Conservation (phyloP, 495 filamentous ascomycete genomes). For the Recurvomyces mirabilis region DNA sequence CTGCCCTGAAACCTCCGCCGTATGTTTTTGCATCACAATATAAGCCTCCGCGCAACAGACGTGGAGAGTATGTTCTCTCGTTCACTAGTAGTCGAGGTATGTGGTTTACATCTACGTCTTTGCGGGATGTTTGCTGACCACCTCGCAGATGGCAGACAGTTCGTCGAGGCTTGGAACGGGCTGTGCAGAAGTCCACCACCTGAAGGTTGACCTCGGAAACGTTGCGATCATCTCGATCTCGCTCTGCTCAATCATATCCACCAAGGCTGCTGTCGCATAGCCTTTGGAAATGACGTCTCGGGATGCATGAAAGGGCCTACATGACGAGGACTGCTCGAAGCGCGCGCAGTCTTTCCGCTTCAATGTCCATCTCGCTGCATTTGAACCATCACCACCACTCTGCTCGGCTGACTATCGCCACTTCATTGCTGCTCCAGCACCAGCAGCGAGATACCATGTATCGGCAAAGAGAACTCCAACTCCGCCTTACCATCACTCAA, state of each 20-base stretch:
- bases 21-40: constrained; percentile 13
- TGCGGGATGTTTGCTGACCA: not conserved
- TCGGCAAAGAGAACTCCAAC: constrained; percentile 14
- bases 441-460: constrained; percentile 16
- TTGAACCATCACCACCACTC: too few relatives aligned
- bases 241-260: too few relatives aligned
- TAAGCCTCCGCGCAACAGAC: constrained; percentile 5
- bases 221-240: too few relatives aligned
- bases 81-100: constrained; percentile 9
- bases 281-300: too few relatives aligned
- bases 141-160: constrained; percentile 6
- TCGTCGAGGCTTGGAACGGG: constrained; percentile 9
- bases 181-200: constrained; percentile 5
- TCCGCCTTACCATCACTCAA: constrained; percentile 5
- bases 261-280: too few relatives aligned
- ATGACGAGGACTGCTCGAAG: too few relatives aligned
- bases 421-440: constrained; percentile 10
- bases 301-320: too few relatives aligned
- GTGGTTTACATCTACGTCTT: not conserved
- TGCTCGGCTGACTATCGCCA: too few relatives aligned
- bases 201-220: too few relatives aligned
- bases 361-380: too few relatives aligned
- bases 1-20: constrained; percentile 13
- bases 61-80: constrained; percentile 10
- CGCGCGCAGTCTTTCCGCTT: too few relatives aligned